Evolutionary conservation across 1,139 yeast genomes (phyloP).

Genomic region (Suhomyces ambrosiae): DNA sequence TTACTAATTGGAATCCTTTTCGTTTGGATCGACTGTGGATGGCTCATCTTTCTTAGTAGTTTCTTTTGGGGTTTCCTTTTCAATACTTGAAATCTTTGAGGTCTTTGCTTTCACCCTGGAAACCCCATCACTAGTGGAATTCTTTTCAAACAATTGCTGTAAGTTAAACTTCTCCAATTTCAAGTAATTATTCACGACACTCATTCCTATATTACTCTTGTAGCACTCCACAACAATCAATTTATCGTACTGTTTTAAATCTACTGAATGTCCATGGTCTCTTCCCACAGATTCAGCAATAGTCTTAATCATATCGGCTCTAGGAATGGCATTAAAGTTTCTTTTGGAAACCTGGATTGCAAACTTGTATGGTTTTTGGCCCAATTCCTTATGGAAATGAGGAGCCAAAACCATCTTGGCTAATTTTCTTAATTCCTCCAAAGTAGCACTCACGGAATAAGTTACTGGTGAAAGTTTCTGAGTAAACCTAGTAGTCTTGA

Average conservation of each 20-base stretch:
- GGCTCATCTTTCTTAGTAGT: slow-evolving; percentile 5
- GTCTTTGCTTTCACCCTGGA: slow-evolving; percentile 18
- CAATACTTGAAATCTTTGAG: background rate
- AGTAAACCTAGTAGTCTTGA: slow-evolving; percentile 67
- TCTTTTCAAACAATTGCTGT: slow-evolving; percentile 62
- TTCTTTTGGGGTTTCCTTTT: background rate
- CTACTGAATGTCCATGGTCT: slow-evolving; percentile 74
- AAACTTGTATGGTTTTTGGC: slow-evolving; percentile 58
- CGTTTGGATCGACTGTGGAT: no score
- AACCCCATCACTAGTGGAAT: slow-evolving; percentile 23
- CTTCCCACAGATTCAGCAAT: slow-evolving; percentile 75
- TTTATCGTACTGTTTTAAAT: slow-evolving; percentile 77
- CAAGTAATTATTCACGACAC: slow-evolving; percentile 71
- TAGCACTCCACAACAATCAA: slow-evolving; percentile 84
- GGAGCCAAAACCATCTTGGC: slow-evolving; percentile 61
- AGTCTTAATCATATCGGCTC: slow-evolving; percentile 67
- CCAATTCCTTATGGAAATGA: slow-evolving; percentile 59
- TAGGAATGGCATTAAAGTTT: slow-evolving; percentile 71
- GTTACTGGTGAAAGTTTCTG: slow-evolving; percentile 83
- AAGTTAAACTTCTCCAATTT: slow-evolving; percentile 57
- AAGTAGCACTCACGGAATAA: slow-evolving; percentile 69
- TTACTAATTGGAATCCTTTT: slow-evolving; percentile 6
- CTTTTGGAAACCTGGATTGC: slow-evolving; percentile 82
- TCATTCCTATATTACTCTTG: slow-evolving; percentile 79
- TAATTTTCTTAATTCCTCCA: slow-evolving; percentile 64